Base-by-base conservation (phyloP, 805 yeast genomes). In the Nakazawaea ernobii region DNA sequence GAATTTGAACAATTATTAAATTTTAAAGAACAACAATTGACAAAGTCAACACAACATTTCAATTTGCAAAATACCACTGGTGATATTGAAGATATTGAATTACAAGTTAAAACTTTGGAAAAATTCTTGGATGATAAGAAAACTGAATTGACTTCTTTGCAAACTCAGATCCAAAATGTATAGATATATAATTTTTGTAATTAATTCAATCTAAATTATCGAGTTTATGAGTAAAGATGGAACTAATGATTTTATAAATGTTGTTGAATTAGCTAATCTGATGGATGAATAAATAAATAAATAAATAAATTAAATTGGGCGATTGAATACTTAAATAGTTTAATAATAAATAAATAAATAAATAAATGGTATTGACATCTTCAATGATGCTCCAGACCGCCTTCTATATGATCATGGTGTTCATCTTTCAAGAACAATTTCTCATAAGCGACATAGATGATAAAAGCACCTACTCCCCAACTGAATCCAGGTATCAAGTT, bases 1-100 rank as follows among this genome's bases (percentile, higher is more conserved):
- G 98, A 94, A 64, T 76, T 84, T 52, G 95, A 89, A 66, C 92
- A 86, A 56, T 68, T 94, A 54, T 74, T 90, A 51, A 83, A 80
- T 54, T 91, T 85, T 63, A 91, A 88, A 63, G 82, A 85, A 61
- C 67, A 70, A 24, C 80, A 80, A 63, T 69, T 84, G 44, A 59
- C 65, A 6, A 65, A 68, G 43, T 59, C 69, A 11, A 58, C 69
- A 32, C 60, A 55, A 11, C 65, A 65, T 14, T 57, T 58, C 55
- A 70, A 79, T 57, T 62, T 79, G 41, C 70, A 70, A 29, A 82
- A 77, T 26, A 72, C 87, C 10, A 72, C 73, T 35, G 69, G 71
- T 57, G 91, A 86, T 55, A 70, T 86, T 46, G 82, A 79, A 17
- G 75, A 77, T 45, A 84, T 92, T 52, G 88, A 84, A 56, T 77